A percentile compares a stretch with the other conserved stretches of the same genome.
Evolutionary conservation across 23 red algal genomes (phyloP).

Genomic region (Gracilaria domingensis): DNA sequence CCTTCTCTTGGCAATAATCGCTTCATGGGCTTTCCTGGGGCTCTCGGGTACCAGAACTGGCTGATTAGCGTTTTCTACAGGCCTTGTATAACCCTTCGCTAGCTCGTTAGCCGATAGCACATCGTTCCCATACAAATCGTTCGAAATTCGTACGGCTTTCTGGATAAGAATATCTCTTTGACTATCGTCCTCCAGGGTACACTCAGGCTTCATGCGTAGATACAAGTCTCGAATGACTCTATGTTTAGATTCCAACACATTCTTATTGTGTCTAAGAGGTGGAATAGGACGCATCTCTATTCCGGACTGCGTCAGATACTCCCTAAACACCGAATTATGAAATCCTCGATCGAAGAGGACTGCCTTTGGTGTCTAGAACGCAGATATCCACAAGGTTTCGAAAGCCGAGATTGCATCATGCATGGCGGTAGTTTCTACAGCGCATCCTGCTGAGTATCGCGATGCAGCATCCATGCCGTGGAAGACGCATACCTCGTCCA

Average conservation of each 20-base stretch:
- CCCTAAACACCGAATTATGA: conserved; percentile 1
- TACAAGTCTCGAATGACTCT: conserved; percentile 41
- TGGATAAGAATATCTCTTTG: background rate
- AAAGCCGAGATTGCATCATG: background rate
- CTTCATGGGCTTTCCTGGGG: background rate
- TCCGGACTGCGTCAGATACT: conserved; percentile 1
- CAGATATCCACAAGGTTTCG: background rate
- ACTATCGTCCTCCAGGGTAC: background rate
- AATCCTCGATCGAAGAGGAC: conserved; percentile 41
- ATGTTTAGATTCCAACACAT: conserved; percentile 61
- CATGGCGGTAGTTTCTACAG: too few species aligned
- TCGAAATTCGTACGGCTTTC: conserved; percentile 2
- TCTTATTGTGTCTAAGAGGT: conserved; percentile 53
- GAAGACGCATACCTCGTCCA: too few species aligned
- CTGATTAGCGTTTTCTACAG: background rate
- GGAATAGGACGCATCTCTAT: conserved; percentile 29
- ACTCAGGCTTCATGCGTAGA: background rate
- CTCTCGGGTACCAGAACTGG: background rate
- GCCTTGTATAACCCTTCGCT: conserved; percentile 22
- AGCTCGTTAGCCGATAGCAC: too few species aligned
- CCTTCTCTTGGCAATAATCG: background rate
- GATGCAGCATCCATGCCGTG: too few species aligned
- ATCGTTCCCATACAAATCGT: conserved; percentile 15
- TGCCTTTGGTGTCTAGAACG: conserved; percentile 20
- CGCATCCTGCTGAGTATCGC: too few species aligned